These are phyloP conservation scores for Harrya chromipes DNA, from an alignment of 768 basidiomycete species.

Conservation along the genomic window DNA sequence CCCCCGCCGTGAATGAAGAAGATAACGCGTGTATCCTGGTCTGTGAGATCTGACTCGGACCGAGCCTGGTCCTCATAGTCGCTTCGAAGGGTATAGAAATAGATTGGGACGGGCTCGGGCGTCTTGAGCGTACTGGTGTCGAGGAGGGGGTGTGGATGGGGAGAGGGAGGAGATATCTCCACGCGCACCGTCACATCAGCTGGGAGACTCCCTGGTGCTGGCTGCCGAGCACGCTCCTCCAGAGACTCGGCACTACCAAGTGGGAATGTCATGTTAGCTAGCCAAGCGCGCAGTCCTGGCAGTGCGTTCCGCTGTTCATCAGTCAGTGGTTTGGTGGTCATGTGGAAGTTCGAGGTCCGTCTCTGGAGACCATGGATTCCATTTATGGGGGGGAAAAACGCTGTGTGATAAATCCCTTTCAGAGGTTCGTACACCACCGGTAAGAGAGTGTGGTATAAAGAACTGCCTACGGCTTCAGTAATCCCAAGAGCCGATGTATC, in stretches of 20 bases:
- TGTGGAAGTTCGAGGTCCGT: too few relatives aligned
- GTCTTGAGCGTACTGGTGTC: neutral
- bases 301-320: constrained; percentile 13
- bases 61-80: too few relatives aligned
- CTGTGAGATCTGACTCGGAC: neutral
- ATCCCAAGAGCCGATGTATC: too few relatives aligned
- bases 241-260: constrained; percentile 7
- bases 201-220: neutral
- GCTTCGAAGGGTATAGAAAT: neutral
- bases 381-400: neutral
- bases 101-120: constrained; percentile 1
- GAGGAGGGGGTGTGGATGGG: neutral
- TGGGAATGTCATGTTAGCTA: accelerated
- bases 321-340: constrained; percentile 11
- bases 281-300: neutral
- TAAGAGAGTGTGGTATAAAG: too few relatives aligned
- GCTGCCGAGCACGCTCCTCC: constrained; percentile 11
- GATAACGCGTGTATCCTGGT: neutral
- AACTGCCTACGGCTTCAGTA: too few relatives aligned
- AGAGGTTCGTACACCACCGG: too few relatives aligned
- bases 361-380: neutral
- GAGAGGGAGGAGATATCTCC: constrained; percentile 10
- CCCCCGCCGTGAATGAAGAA: constrained; percentile 8
- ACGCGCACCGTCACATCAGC: constrained; percentile 9
- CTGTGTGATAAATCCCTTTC: too few relatives aligned